Evolutionary conservation across 768 basidiomycete genomes (phyloP).

Genomic region (Roridomyces roridus): DNA sequence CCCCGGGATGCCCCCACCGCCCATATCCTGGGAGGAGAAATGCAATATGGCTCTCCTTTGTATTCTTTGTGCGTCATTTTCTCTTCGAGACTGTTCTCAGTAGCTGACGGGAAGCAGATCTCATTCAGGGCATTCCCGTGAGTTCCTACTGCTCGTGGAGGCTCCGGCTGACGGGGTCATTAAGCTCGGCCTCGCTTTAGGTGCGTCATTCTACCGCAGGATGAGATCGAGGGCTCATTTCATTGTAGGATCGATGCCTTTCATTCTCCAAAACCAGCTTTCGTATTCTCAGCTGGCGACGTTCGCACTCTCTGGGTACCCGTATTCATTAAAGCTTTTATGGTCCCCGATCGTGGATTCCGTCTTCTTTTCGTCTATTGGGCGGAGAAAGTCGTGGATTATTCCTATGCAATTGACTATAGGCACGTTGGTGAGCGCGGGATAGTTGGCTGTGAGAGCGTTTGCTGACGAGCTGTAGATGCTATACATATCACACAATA

Average conservation of each 20-base stretch:
- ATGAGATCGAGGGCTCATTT: not conserved
- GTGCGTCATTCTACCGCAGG: conserved; percentile 41
- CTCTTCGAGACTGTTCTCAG: conserved; percentile 5
- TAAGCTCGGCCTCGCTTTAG: conserved; percentile 88
- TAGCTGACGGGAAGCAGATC: conserved; percentile 47
- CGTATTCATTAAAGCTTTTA: conserved; percentile 94
- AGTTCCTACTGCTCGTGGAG: conserved; percentile 35
- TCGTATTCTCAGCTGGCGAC: conserved; percentile 97
- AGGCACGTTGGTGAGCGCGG: no score
- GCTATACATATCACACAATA: conserved; percentile 77
- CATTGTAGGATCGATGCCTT: conserved; percentile 86
- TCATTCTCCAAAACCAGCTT: conserved; percentile 91
- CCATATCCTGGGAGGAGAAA: conserved; percentile 60
- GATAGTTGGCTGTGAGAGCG: no score
- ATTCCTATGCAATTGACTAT: conserved; percentile 92
- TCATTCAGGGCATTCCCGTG: conserved; percentile 91
- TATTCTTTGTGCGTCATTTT: conserved; percentile 73
- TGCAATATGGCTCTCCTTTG: conserved; percentile 84
- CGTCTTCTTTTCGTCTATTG: conserved; percentile 77
- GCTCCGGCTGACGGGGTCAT: conserved; percentile 10
- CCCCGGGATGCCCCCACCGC: not conserved
- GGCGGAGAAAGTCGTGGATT: conserved; percentile 99
- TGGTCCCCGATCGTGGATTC: conserved; percentile 99
- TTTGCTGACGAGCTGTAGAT: conserved; percentile 70
- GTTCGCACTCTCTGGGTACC: conserved; percentile 91